Evolutionary conservation across 2,329 filamentous ascomycete genomes (phyloP).

Genomic region (Fusarium setosum): DNA sequence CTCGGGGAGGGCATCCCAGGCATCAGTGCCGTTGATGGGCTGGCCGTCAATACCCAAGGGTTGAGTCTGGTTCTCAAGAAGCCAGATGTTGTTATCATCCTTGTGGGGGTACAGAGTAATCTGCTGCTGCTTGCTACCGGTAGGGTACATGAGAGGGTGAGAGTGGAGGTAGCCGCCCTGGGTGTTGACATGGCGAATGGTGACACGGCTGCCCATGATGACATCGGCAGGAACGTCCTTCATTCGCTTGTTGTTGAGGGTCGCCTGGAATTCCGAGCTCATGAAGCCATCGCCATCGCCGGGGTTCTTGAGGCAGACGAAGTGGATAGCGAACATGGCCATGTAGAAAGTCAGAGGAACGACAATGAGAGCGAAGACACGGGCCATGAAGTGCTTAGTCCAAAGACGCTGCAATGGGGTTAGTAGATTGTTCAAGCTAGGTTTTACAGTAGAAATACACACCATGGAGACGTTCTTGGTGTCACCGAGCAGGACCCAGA

Average conservation of each 20-base stretch:
- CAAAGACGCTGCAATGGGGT: constrained; percentile 71
- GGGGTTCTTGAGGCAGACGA: constrained; percentile 90
- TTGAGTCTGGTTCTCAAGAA: constrained; percentile 96
- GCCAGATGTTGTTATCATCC: constrained; percentile 96
- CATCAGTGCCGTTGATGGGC: constrained; percentile 81
- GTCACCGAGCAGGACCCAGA: constrained; percentile 96
- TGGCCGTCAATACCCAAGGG: constrained; percentile 81
- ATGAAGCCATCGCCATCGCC: constrained; percentile 99
- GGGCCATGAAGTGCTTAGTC: constrained; percentile 93
- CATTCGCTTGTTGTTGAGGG: constrained; percentile 96
- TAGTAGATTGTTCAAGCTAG: constrained; percentile 10
- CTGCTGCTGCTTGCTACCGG: constrained; percentile 97
- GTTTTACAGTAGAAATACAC: constrained; percentile 49
- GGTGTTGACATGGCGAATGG: constrained; percentile 93
- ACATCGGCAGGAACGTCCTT: constrained; percentile 94
- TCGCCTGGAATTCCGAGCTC: constrained; percentile 99
- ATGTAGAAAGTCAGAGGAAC: constrained; percentile 93
- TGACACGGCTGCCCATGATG: constrained; percentile 86
- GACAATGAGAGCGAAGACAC: constrained; percentile 89
- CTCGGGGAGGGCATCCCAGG: constrained; percentile 82
- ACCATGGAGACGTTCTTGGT: constrained; percentile 84
- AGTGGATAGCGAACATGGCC: constrained; percentile 97
- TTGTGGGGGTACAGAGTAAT: constrained; percentile 99
- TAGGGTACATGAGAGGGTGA: constrained; percentile 96
- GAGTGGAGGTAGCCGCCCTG: constrained; percentile 98